Percentiles rank a stretch among this genome's conserved stretches.
Evolutionary conservation across 208 protist genomes (phyloP).

Genomic region (Porcisia hertigi): DNA sequence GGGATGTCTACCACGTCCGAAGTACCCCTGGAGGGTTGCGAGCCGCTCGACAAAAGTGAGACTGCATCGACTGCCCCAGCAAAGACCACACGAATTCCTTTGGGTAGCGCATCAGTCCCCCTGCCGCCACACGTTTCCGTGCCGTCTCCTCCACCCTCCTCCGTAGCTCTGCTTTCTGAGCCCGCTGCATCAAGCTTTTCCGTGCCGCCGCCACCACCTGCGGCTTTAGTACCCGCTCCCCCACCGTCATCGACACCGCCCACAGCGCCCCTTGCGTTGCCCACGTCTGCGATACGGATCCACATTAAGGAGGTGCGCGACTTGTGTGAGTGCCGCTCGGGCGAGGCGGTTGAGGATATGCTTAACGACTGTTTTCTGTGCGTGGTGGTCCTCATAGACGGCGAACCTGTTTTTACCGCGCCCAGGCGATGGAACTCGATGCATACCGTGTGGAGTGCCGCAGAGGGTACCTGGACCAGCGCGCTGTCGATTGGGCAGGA

Average conservation of each 20-base stretch:
- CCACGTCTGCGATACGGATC: neutral
- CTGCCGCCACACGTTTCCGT: neutral
- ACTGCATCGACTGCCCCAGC: neutral
- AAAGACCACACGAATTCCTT: neutral
- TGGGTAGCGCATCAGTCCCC: neutral
- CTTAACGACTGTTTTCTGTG: conserved; percentile 36
- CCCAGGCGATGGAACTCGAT: conserved; percentile 31
- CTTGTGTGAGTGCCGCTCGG: conserved; percentile 30
- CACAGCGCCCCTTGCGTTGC: neutral
- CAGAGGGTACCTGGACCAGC: conserved; percentile 30
- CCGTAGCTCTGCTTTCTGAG: neutral
- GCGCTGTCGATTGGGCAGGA: conserved; percentile 24
- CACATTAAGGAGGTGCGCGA: conserved; percentile 42
- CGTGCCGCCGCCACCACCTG: conserved; percentile 6
- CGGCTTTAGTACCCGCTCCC: neutral
- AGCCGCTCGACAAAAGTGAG: neutral
- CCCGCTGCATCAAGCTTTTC: neutral
- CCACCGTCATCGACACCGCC: neutral
- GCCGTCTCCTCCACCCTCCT: neutral
- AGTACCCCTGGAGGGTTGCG: no score
- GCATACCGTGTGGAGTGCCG: conserved; percentile 46
- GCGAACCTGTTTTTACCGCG: conserved; percentile 38
- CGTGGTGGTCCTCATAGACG: conserved; percentile 58
- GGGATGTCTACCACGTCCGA: neutral
- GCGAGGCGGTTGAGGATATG: conserved; percentile 41